A percentile compares a stretch with the other conserved stretches of the same genome.
Evolutionary conservation across 306 rosid species (phyloP).

Genomic region (Vigna radiata): DNA sequence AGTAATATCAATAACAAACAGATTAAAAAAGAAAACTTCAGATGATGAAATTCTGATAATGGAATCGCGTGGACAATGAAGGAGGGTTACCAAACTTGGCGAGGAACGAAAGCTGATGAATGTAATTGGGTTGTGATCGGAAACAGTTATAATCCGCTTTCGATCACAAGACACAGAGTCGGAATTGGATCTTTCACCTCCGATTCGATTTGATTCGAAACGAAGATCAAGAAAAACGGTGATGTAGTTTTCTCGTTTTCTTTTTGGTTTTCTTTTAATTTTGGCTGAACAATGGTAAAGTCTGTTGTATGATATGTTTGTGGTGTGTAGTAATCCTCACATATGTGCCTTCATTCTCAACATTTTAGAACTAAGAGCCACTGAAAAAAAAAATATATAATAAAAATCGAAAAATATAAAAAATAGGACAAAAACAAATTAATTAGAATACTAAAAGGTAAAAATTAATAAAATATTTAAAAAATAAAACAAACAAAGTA

Average conservation of each 20-base stretch:
- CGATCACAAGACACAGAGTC: conserved; percentile 16
- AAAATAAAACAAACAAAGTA: too few relatives aligned
- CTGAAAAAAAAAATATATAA: too few relatives aligned
- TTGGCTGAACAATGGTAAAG: conserved; percentile 7
- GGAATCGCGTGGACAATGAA: background rate
- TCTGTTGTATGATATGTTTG: background rate
- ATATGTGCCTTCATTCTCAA: background rate
- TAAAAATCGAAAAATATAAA: too few relatives aligned
- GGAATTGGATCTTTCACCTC: conserved; percentile 34
- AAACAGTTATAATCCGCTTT: conserved; percentile 5
- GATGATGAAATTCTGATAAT: conserved; percentile 14
- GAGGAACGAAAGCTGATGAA: conserved; percentile 40
- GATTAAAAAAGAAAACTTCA: background rate
- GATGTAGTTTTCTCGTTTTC: background rate
- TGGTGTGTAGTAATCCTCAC: conserved; percentile 2
- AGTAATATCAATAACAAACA: background rate
- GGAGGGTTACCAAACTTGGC: conserved; percentile 38
- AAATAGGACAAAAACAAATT: too few relatives aligned
- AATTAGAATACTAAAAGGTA: too few relatives aligned
- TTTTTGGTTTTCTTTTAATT: background rate
- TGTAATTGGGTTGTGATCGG: conserved; percentile 23
- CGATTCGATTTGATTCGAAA: conserved; percentile 39
- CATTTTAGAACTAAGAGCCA: background rate
- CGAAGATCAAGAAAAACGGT: conserved; percentile 40
- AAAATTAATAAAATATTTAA: too few relatives aligned